Base-by-base conservation (phyloP, 2,329 filamentous ascomycete species). In the Colletotrichum siamense region DNA sequence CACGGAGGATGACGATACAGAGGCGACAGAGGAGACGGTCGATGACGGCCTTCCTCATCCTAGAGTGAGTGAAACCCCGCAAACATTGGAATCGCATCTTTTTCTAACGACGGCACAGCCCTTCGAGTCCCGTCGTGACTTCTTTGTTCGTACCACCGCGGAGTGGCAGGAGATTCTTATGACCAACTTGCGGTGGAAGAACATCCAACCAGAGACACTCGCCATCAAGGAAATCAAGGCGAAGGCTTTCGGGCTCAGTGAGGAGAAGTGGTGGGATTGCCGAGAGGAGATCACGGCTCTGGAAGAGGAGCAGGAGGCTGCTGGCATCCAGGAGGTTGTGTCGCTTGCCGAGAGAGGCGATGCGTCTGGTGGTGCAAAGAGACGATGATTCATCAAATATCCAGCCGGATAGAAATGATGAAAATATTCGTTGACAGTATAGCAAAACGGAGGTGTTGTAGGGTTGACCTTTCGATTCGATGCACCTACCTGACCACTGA, bases 191-290 rank as follows among this genome's bases (percentile, higher is more conserved):
- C 91, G 93, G 77, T 93, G 92, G 87, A 93, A 93, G 84, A 91
- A 91, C 39, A 87, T 92, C 61, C 91, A 92, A 78, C 90, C 91
- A 5, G 94, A 95, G 83, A 90, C 92, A 55, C 90, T 95, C 78
- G 89, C 92, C 1, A 88, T 98, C 82, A 99, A 99, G 88, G 97
- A 99, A 87, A 93, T 99, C 81, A 96, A 98, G 84, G 94, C 96
- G 81, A 93, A 92, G 83, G 97, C 96, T 2, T 99, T 98, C 83
- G 94, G 95, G 82, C 90, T 95, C 78, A 96, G 96, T 55, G 97
- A 99, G 85, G 95, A 96, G 86, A 98, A 98, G 84, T 99, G 97
- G 97, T 99, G 97, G 97, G 97, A 98, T 88, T 96, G 94, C 83
- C 91, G 97, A 80, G 97, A 99, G 87, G 96, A 99, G 86, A 95